A percentile compares a stretch with the other conserved stretches of the same genome.
These are phyloP conservation scores for Cicer bijugum DNA, from an alignment of 306 rosid species.

Conservation along the genomic window DNA sequence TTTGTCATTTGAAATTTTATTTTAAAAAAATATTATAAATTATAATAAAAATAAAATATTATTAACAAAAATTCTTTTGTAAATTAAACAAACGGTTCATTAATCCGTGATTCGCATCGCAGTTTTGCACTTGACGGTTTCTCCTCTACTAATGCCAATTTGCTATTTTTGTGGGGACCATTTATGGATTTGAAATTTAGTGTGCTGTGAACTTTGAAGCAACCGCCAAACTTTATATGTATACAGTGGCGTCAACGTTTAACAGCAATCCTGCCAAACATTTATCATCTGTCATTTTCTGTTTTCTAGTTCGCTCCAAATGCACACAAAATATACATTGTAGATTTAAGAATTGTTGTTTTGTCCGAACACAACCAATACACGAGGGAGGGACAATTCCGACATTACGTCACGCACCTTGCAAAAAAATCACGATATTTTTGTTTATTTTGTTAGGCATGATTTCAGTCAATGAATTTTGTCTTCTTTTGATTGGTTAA, in stretches of 20 bases:
- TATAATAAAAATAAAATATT: too few relatives aligned
- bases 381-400: neutral
- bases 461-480: neutral
- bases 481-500: neutral
- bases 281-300: conserved; percentile 25
- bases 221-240: conserved; percentile 1
- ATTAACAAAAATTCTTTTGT: too few relatives aligned
- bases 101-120: too few relatives aligned
- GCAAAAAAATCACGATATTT: neutral
- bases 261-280: conserved; percentile 3
- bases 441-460: neutral
- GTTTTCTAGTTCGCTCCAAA: neutral
- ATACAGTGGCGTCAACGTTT: conserved; percentile 19
- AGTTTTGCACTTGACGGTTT: too few relatives aligned
- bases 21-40: too few relatives aligned
- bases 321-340: neutral
- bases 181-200: neutral
- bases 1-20: too few relatives aligned
- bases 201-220: neutral
- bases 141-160: neutral
- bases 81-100: too few relatives aligned
- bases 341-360: neutral
- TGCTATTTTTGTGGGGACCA: neutral
- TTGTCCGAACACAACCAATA: conserved; percentile 27
- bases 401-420: neutral